Evolutionary conservation across 148 eudicot genomes (phyloP), one percentile per base, ranked within the genome.

Genomic region (Vaccinium darrowii): DNA sequence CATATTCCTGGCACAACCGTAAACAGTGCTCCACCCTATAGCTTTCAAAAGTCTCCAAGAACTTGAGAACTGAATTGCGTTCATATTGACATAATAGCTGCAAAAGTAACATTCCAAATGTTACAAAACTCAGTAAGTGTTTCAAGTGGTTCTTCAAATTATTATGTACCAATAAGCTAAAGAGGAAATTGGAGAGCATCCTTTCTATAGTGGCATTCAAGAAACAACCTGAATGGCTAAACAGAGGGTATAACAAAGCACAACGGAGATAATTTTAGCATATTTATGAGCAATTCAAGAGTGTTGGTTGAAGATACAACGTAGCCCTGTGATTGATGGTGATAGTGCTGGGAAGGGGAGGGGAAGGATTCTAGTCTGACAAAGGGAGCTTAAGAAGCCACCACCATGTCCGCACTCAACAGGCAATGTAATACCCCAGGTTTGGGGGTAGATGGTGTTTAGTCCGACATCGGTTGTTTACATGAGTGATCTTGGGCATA

Each of bases 11-110:
- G 91, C 99, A 96, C 87, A 96, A 85, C 74, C 90, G 93, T 87
- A 96, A 88, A 89, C 98, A 96, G 33, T 91, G 91, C 84, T 96
- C 99, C 82, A 95, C 99, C 89, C 96, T 94, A 62, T 96, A 96
- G 90, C 89, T 94, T 88, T 96, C 99, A 84, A 89, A 93, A 49
- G 95, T 93, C 88, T 96, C 94, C 85, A 96, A 88, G 89, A 94
- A 94, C 86, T 91, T 90, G 82, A 93, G 97, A 81, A 94, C 99
- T 60, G 95, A 92, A 86, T 86, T 88, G 79, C 92, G 92, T 82
- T 95, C 99, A 81, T 89, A 94, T 81, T 89, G 90, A 88, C 99
- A 96, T 83, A 96, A 87, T 60, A 94, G 90, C 99, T 96, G 97
- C 87, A 89, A 25, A 84, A 85, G 39, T 30, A 60, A 84, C 36